Evolutionary conservation across 805 yeast species (phyloP), one percentile per base, ranked within the genome.

Genomic region (Pichia gijzeniarum): DNA sequence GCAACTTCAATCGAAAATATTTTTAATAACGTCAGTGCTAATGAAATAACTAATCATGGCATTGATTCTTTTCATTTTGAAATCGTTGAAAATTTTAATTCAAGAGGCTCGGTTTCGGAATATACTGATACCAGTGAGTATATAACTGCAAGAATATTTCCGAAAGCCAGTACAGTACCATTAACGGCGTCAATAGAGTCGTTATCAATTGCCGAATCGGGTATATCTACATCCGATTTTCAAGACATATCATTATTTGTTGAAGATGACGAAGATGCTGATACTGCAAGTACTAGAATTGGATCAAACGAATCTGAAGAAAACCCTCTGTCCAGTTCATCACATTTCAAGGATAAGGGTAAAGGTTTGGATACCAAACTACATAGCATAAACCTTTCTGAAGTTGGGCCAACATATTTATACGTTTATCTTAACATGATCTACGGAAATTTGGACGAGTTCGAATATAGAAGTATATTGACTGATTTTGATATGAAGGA

Each of bases 401-500:
- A 19, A 14, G n/a, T 35, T 34, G 48, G 48, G 8, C 44, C 48
- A 10, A 28, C 30, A 2, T 45, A 48, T 21, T 20, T 41, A 17
- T 36, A 41, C 18, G 30, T 41, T 4, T 35, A 49, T 35, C 31
- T 48, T 28, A 33, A 38, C 28, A 28, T 31, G 9, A 38, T 43
- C 31, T 45, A 41, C 38, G 51, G 51, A 4, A 40, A 20, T 16
- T 32, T 35, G 33, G 47, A 48, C n/a, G 45, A 48, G 16, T 38
- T 40, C 38, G 42, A 36, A 27, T 5, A 18, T 12, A 10, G 22
- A 4, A 14, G 30, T 14, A 9, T 30, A 12, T 16, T n/a, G 9
- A 12, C 16, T 7, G 36, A 27, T n/a, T 6, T 19, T 14, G 31
- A 21, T 16, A 20, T 22, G 14, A 31, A 25, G 19, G 35, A 35